phyloP scores from a whole-genome alignment of 805 yeast species.

The Starmerella apis region DNA sequence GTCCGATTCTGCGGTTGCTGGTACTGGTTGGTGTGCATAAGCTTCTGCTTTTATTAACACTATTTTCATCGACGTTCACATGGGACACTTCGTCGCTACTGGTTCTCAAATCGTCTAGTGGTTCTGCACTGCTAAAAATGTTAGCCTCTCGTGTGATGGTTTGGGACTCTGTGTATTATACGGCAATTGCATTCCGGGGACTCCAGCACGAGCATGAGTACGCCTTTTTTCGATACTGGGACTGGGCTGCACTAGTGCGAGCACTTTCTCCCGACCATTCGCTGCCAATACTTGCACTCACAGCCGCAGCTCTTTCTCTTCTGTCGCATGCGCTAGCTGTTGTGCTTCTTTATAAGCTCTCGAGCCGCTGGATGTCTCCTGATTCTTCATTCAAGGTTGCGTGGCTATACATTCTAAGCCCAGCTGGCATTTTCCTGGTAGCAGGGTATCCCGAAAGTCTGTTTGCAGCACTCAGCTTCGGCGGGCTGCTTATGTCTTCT shows the following conservation, averaged over 20 bases:
- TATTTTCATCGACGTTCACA: constrained; percentile 4
- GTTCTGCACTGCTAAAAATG: not conserved
- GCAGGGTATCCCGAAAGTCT: constrained; percentile 68
- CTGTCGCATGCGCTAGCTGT: constrained; percentile 41
- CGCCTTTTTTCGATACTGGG: constrained; percentile 79
- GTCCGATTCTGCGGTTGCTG: not conserved
- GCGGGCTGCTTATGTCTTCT: constrained; percentile 45
- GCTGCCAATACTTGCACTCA: constrained; percentile 33
- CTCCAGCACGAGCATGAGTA: constrained; percentile 76
- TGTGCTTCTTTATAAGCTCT: constrained; percentile 36
- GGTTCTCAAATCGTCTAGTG: constrained; percentile 25
- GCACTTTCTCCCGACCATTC: constrained; percentile 6
- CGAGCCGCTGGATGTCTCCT: constrained; percentile 22
- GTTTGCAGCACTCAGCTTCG: constrained; percentile 50
- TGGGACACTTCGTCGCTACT: constrained; percentile 38
- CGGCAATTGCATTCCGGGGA: constrained; percentile 41
- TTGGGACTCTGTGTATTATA: constrained; percentile 83
- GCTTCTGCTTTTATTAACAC: constrained; percentile 2
- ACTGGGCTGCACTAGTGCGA: constrained; percentile 36
- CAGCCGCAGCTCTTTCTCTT: constrained; percentile 45
- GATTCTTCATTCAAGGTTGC: constrained; percentile 32
- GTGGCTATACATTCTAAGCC: constrained; percentile 46
- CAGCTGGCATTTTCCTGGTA: constrained; percentile 70
- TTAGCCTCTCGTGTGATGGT: constrained; percentile 38
- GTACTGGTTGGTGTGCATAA: not conserved